Evolutionary conservation across 345 rosid species (phyloP), one percentile per base, ranked within the genome.

Genomic region (Chamaenerion angustifolium): DNA sequence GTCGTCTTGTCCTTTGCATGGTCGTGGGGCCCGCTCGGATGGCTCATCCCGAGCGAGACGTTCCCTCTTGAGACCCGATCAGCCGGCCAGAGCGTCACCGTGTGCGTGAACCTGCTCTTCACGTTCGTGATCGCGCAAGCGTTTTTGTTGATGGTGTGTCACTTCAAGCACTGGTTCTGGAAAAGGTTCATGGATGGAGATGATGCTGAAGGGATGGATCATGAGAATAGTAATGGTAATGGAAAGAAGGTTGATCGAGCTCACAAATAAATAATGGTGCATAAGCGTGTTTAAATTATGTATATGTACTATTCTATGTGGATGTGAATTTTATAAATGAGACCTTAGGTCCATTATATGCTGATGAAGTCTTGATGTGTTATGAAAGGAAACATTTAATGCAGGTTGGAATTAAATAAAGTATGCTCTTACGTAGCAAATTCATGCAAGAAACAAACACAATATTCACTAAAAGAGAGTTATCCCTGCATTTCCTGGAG

Each of bases 11-110:
- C 95, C 16, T 90, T 90, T 12, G 98, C 98, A 0, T 86, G 98
- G 98, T 90, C 98, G 0, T 90, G 96, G 96, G 98, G 98, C 2
- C 98, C 96, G 11, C 81, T 90, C 3, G 98, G 95, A 11, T 86
- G 96, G 95, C 69, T 90, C 16, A 90, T 90, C 43, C 96, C 98
- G 0, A 90, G 96, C 11, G 98, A 90, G 49, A 90, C 85, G 0
- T 90, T 90, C 72, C 96, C 93, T 9, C 55, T 90, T 2, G 96
- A 87, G 74, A 90, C 93, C 0, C 88, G 98, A 1, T 87, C 98
- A 0, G 96, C 89, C 0, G 96, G 98, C 12, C 98, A 86, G 71
- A 87, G 96, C 56, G 80, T 90, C 13, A 81, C 96, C 0, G 96
- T 90, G n/a, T 87, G 93, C 45, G 77, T 82, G 17, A 90, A 90